phyloP scores from a whole-genome alignment of 139 green algal genomes.

The Haematococcus lacustris region DNA sequence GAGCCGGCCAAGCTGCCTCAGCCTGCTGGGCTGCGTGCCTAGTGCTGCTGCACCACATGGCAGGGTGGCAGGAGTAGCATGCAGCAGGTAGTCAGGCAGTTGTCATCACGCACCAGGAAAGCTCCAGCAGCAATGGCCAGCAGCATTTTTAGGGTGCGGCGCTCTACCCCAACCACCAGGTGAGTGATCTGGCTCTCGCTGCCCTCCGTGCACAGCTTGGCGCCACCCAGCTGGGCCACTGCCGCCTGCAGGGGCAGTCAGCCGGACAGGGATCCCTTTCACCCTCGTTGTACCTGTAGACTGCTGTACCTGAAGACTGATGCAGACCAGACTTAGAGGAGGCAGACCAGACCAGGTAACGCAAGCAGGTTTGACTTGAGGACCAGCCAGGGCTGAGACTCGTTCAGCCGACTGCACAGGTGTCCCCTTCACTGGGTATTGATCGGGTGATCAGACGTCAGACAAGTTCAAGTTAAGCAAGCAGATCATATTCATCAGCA shows the following conservation, averaged over 20 bases:
- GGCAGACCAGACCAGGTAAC: too few species aligned
- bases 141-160: conserved; percentile 57
- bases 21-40: too few species aligned
- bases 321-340: too few species aligned
- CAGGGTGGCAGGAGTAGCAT: too few species aligned
- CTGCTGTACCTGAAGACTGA: too few species aligned
- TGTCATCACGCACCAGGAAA: conserved; percentile 27
- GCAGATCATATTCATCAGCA: too few species aligned
- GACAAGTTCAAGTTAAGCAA: too few species aligned
- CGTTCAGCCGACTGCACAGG: background rate
- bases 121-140: conserved; percentile 56
- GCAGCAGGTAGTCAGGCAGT: too few species aligned
- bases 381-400: too few species aligned
- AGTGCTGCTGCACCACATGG: too few species aligned
- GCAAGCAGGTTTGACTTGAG: too few species aligned
- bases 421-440: background rate
- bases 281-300: background rate
- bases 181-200: conserved; percentile 42
- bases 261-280: background rate
- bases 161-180: conserved; percentile 43
- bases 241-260: conserved; percentile 1
- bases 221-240: conserved; percentile 11
- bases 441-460: background rate
- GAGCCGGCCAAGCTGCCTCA: too few species aligned
- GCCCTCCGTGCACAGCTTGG: conserved; percentile 6